Evolutionary conservation across 1,284 basidiomycete species (phyloP).

Genomic region (Leccinum fuscescens): DNA sequence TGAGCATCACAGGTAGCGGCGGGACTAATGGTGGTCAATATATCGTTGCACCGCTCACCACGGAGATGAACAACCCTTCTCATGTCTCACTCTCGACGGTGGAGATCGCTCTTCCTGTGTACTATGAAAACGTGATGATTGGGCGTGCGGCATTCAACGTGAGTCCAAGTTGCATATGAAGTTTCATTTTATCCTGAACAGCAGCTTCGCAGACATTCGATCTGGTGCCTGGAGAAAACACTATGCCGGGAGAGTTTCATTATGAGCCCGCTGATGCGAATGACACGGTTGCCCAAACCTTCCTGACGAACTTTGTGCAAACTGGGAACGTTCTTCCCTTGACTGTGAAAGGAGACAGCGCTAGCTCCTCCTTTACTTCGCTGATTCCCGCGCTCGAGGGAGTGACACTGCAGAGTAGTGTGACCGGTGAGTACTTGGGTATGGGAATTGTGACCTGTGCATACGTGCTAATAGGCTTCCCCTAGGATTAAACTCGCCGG

Average conservation of each 20-base stretch:
- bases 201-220: constrained; percentile 45
- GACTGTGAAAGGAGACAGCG: constrained; percentile 56
- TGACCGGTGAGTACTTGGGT: constrained; percentile 41
- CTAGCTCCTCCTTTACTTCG: constrained; percentile 64
- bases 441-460: neutral
- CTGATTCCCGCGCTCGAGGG: constrained; percentile 58
- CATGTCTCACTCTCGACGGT: constrained; percentile 65
- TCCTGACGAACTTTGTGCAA: constrained; percentile 57
- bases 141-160: constrained; percentile 60
- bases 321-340: constrained; percentile 46
- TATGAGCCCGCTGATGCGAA: constrained; percentile 66
- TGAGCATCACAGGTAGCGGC: constrained; percentile 60
- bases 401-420: constrained; percentile 48
- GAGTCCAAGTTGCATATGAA: constrained; percentile 28
- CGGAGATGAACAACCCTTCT: constrained; percentile 62
- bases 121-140: constrained; percentile 54
- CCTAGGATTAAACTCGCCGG: constrained; percentile 43
- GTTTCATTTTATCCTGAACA: neutral
- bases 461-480: constrained; percentile 3
- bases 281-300: constrained; percentile 58
- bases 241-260: constrained; percentile 58
- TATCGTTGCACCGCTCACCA: constrained; percentile 52
- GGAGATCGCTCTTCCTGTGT: constrained; percentile 57
- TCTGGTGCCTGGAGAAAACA: constrained; percentile 60
- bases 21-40: constrained; percentile 55